Conservation (phyloP, 805 yeast species). For the Blastobotrys attinorum region DNA sequence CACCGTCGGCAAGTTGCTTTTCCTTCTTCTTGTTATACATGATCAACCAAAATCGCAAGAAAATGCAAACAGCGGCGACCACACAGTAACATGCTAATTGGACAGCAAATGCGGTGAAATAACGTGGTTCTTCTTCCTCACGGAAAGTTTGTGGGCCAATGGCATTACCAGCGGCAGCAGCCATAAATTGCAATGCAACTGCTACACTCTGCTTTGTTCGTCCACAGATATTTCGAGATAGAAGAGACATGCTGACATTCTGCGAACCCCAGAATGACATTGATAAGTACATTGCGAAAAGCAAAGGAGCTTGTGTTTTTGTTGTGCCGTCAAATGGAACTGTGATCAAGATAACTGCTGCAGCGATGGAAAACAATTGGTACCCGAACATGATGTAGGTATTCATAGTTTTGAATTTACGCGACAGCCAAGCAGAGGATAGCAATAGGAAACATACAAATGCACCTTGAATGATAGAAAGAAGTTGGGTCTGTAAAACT, state of each 20-base stretch:
- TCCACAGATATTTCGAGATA: conserved; percentile 29
- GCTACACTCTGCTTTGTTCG: conserved; percentile 21
- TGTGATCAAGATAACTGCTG: conserved; percentile 26
- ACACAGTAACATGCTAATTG: not conserved
- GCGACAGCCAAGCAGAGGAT: conserved; percentile 22
- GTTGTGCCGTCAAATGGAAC: conserved; percentile 20
- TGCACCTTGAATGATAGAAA: conserved; percentile 30
- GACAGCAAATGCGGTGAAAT: not conserved
- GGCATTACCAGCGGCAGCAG: conserved; percentile 23
- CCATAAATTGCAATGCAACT: conserved; percentile 20
- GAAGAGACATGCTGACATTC: conserved; percentile 19
- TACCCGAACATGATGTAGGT: conserved; percentile 21
- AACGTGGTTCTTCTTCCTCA: not conserved
- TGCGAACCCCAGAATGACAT: conserved; percentile 25
- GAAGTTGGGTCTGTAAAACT: conserved; percentile 26
- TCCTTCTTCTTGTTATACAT: not conserved
- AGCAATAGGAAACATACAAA: conserved; percentile 24
- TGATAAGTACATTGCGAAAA: conserved; percentile 27
- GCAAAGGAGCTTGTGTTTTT: conserved; percentile 21
- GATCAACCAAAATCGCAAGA: not conserved
- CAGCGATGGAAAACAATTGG: conserved; percentile 29
- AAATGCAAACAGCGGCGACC: not conserved
- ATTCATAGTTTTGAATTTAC: conserved; percentile 17
- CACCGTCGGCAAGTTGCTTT: not conserved
- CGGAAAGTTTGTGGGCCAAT: conserved; percentile 13